Conservation (phyloP, 2,329 filamentous ascomycete species). For the Lachnellula occidentalis region DNA sequence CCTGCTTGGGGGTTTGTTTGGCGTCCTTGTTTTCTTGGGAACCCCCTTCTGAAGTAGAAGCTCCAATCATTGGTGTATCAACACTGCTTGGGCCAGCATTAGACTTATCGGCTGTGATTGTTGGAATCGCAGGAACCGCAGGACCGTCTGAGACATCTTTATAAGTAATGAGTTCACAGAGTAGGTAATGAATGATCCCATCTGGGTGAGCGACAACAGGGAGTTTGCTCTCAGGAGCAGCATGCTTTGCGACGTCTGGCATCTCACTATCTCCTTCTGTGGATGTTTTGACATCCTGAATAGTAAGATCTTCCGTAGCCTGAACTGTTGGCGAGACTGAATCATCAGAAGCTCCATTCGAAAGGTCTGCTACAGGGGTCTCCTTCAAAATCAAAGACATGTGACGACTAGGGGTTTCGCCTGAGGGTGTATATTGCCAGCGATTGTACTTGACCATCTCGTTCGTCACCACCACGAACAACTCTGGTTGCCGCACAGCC, state of each 20-base stretch:
- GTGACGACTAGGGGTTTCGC: constrained; percentile 37
- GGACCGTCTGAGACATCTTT: constrained; percentile 83
- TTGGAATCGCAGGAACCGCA: constrained; percentile 23
- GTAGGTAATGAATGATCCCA: constrained; percentile 89
- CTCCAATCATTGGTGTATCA: constrained; percentile 24
- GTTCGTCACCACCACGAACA: constrained; percentile 84
- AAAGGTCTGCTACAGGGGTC: constrained; percentile 2
- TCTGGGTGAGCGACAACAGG: constrained; percentile 89
- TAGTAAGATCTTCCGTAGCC: constrained; percentile 31
- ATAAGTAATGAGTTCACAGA: constrained; percentile 88
- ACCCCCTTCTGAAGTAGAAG: constrained; percentile 32
- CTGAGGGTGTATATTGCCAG: constrained; percentile 42
- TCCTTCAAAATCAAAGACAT: constrained; percentile 33
- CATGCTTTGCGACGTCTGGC: constrained; percentile 57
- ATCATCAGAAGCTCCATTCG: constrained; percentile 23
- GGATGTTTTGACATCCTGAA: constrained; percentile 51
- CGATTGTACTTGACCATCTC: constrained; percentile 72
- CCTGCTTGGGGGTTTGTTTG: constrained; percentile 62
- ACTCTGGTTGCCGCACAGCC: constrained; percentile 71
- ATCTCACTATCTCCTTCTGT: constrained; percentile 59
- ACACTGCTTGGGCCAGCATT: constrained; percentile 11
- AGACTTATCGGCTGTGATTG: constrained; percentile 12
- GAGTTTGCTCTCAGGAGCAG: constrained; percentile 62
- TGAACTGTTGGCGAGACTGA: constrained; percentile 29
- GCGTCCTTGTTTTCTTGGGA: constrained; percentile 19